Evolutionary conservation across 805 yeast species (phyloP), one percentile per base, ranked within the genome.

Genomic region (Ogataea allantospora): DNA sequence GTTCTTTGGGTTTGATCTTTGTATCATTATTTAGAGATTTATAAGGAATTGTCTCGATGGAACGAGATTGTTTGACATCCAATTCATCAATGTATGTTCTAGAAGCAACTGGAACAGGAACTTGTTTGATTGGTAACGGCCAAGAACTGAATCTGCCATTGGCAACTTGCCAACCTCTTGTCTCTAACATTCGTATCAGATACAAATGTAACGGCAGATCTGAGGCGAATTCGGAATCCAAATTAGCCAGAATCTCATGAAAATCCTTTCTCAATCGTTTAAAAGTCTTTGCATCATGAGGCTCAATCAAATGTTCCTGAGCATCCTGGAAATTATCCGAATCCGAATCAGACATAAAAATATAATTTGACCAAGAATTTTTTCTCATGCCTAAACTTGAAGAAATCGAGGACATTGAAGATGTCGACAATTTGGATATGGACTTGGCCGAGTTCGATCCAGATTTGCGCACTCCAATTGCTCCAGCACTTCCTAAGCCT

Each of bases 371-470:
- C 20, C 17, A 21, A 16, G 9, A 32, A 11, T 16, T 32, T 27
- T 31, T 31, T 22, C 12, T 24, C 12, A 80, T 78, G 80, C 93
- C 95, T 9, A 68, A 66, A 22, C 59, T 84, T 39, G 95, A 84
- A 58, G 89, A 83, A 51, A 78, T 84, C 41, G 70, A 68, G 40
- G 88, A 83, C 58, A 84, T 78, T 54, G 95, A 86, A 47, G 89
- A 83, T 52, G 79, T 91, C 63, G 97, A 89, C 57, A 81, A 88
- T 66, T 70, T 88, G 79, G 96, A 91, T 53, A 83, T 87, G 85
- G 96, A 89, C 63, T 69, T 89, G 18, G 95, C 95, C 3, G 95
- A 91, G 66, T 83, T 88, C 47, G 97, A 88, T 62, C 88, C 82
- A 16, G 60, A 64, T 26, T 63, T 83, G 46, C 71, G 61, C 27